These are phyloP conservation scores for Falciphora oryzae DNA, from an alignment of 2,329 filamentous ascomycete species.

Conservation along the genomic window DNA sequence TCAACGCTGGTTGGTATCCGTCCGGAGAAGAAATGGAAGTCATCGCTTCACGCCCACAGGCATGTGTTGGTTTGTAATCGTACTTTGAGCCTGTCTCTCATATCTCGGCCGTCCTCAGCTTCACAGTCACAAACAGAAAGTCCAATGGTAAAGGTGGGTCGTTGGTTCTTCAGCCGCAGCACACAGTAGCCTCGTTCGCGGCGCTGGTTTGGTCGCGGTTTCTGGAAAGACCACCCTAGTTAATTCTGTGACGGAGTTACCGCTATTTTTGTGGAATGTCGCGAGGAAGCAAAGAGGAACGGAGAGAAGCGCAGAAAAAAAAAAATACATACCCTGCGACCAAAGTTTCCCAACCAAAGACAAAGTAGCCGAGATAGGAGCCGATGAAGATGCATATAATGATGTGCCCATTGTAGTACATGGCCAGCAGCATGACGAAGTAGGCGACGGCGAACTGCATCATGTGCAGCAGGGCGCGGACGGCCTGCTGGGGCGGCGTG, in stretches of 20 bases:
- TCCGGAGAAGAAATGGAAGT: neutral
- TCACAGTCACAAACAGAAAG: neutral
- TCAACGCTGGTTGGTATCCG: neutral
- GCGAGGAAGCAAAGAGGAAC: neutral
- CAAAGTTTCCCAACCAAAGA: slow-evolving; percentile 65
- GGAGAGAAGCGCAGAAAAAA: too few relatives aligned
- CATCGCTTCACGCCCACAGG: neutral
- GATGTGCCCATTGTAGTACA: slow-evolving; percentile 66
- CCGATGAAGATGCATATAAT: slow-evolving; percentile 79
- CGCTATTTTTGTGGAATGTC: neutral
- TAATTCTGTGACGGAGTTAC: neutral
- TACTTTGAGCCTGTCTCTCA: too few relatives aligned
- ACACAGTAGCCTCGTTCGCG: slow-evolving; percentile 21
- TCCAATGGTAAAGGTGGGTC: neutral
- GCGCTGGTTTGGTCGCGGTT: slow-evolving; percentile 17
- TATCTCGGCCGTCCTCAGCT: too few relatives aligned
- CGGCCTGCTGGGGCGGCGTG: slow-evolving; percentile 56
- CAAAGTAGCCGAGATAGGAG: slow-evolving; percentile 63
- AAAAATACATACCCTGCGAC: slow-evolving; percentile 17
- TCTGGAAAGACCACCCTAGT: neutral
- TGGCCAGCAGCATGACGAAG: slow-evolving; percentile 67
- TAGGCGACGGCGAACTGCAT: slow-evolving; percentile 70
- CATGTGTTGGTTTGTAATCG: too few relatives aligned
- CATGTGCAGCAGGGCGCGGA: slow-evolving; percentile 63
- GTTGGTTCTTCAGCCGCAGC: slow-evolving; percentile 17